Evolutionary conservation across 2,329 filamentous ascomycete species (phyloP).

Genomic region (Cladosporium oxysporum): DNA sequence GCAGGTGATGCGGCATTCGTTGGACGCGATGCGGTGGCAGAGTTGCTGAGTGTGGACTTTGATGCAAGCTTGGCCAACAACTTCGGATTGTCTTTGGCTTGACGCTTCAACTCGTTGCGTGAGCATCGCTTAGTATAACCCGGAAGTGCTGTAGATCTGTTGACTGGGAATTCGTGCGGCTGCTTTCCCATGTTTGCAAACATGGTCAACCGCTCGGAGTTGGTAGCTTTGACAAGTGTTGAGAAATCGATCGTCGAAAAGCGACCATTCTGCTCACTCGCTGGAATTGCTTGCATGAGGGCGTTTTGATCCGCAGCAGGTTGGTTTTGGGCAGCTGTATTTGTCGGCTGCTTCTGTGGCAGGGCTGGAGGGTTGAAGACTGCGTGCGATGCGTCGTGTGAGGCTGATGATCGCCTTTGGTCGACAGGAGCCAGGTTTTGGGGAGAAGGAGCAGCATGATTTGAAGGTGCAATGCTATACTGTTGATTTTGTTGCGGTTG

Average conservation of each 20-base stretch:
- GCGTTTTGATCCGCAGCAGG: constrained; percentile 31
- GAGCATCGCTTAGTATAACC: constrained; percentile 47
- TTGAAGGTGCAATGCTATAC: constrained; percentile 20
- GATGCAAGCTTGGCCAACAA: constrained; percentile 38
- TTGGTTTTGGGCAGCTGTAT: constrained; percentile 34
- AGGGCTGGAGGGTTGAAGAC: constrained; percentile 6
- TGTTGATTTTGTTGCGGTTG: constrained; percentile 16
- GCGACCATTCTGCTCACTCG: constrained; percentile 36
- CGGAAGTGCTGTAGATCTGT: constrained; percentile 49
- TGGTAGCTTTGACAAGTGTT: constrained; percentile 45
- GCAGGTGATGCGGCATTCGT: constrained; percentile 7
- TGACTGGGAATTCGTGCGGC: constrained; percentile 45
- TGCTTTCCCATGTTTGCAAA: constrained; percentile 47
- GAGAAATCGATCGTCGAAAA: constrained; percentile 46
- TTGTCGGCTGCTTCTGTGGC: constrained; percentile 14
- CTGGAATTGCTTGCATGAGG: constrained; percentile 34
- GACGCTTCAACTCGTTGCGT: constrained; percentile 47
- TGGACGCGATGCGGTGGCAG: constrained; percentile 8
- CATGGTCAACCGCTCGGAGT: constrained; percentile 46
- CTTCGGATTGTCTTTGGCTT: constrained; percentile 45
- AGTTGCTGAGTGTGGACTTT: background rate
- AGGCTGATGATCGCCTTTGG: background rate
- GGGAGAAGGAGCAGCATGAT: constrained; percentile 34
- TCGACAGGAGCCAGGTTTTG: constrained; percentile 29
- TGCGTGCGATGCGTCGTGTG: background rate